Conservation (phyloP, 345 rosid genomes). For the Citrus trifoliata region DNA sequence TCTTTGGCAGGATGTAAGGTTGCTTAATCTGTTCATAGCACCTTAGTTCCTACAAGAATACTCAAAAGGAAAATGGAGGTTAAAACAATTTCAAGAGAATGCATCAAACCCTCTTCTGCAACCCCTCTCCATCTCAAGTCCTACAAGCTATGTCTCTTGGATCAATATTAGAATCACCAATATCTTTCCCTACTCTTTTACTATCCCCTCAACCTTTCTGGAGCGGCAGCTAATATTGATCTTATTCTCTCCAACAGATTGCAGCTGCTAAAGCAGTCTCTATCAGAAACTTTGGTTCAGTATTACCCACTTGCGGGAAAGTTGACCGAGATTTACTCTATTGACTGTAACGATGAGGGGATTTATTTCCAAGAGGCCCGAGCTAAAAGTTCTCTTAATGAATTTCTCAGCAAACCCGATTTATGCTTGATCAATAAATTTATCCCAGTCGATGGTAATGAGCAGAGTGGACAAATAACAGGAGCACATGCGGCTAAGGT, state of each 20-base stretch:
- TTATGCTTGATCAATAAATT: too few relatives aligned
- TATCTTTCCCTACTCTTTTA: background rate
- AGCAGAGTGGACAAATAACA: background rate
- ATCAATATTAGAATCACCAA: background rate
- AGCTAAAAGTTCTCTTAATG: background rate
- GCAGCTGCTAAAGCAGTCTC: background rate
- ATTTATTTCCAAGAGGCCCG: background rate
- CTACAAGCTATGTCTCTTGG: background rate
- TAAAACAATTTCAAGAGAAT: background rate
- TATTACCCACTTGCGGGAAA: background rate
- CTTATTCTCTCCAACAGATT: background rate
- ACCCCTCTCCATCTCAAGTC: background rate
- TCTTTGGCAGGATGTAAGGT: too few relatives aligned
- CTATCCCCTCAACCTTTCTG: background rate
- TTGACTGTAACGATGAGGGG: background rate
- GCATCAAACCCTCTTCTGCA: background rate
- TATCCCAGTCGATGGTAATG: too few relatives aligned
- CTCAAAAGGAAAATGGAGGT: too few relatives aligned
- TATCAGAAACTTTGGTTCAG: background rate
- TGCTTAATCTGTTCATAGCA: too few relatives aligned
- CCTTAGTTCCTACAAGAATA: too few relatives aligned
- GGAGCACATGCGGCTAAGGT: slow-evolving; percentile 12
- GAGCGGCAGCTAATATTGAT: too few relatives aligned
- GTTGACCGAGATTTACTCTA: background rate
- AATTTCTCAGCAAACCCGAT: too few relatives aligned